Base-by-base conservation (phyloP, 352 stramenopile genomes). In the Phytopythium mirpurense region DNA sequence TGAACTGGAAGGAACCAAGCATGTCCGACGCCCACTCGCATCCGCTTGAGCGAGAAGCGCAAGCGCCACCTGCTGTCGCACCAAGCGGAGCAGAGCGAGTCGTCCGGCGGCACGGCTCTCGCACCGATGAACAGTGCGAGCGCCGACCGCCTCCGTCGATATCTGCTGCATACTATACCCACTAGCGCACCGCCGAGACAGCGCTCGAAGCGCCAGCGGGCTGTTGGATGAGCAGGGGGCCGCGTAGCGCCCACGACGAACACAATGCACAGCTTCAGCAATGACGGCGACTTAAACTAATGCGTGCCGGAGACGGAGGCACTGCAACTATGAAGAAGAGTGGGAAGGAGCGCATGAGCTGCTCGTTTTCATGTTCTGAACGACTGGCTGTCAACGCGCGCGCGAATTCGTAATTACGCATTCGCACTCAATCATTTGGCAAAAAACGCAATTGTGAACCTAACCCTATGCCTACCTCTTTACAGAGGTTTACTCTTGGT, bases 141-240 rank as follows among this genome's bases (percentile, higher is more conserved):
- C 5, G n/a, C 41, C 18, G 5, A 6, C 41, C 41, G 41, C 41
- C 12, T 31, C 27, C 23, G 41, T 84, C 64, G 55, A 53, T 90
- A 58, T 90, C 47, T 68, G 79, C 76, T 76, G 24, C 76, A 88
- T 78, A 86, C 76, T 88, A 90, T 86, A 85, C 79, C 76, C 74
- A 83, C 64, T 67, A 58, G 66, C 74, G 67, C 76, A 89, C 59
- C 42, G 58, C n/a, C 37, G 36, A 63, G 53, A 0, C 44, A 51
- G 2, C 2, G 26, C n/a, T 8, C 46, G 63, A 57, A 45, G 64
- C 65, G 61, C 64, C 47, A 67, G 62, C 67, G 76, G 66, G 76
- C 70, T 90, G 79, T 88, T 88, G 76, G 70, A 80, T 82, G 76
- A 80, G 79, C 79, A 72, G 24, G 32, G 53, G 9, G 10, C 5